A percentile compares a stretch with the other conserved stretches of the same genome.
Conservation (phyloP, 2,329 filamentous ascomycete genomes). For the Microcyclospora pomicola region DNA sequence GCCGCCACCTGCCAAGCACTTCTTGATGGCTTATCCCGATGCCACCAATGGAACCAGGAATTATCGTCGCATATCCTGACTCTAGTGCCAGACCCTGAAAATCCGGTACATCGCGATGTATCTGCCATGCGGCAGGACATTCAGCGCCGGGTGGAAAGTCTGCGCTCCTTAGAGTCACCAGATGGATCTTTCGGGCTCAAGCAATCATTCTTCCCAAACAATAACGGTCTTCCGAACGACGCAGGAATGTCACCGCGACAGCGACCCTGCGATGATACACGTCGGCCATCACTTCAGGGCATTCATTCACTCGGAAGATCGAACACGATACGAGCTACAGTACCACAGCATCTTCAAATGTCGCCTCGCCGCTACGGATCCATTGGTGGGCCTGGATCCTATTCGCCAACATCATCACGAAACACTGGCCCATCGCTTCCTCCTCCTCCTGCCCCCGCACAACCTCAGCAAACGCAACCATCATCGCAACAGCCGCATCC, state of each 20-base stretch:
- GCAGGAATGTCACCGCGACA: conserved; percentile 57
- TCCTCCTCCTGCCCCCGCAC: conserved; percentile 48
- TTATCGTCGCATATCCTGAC: conserved; percentile 61
- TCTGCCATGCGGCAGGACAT: conserved; percentile 50
- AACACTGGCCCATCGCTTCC: conserved; percentile 36
- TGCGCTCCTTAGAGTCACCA: conserved; percentile 43
- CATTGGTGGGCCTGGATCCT: conserved; percentile 51
- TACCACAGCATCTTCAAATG: conserved; percentile 61
- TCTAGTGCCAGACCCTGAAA: conserved; percentile 62
- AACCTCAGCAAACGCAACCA: conserved; percentile 4
- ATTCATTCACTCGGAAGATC: conserved; percentile 29
- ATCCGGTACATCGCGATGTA: conserved; percentile 62
- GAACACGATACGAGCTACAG: conserved; percentile 56
- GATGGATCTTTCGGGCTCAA: conserved; percentile 42
- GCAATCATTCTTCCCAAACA: conserved; percentile 28
- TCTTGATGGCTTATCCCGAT: conserved; percentile 65
- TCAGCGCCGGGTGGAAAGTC: conserved; percentile 44
- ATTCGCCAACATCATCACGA: conserved; percentile 61
- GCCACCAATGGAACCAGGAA: conserved; percentile 71
- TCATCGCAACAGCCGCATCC: conserved; percentile 49
- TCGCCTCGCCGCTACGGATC: conserved; percentile 77
- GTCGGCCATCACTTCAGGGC: conserved; percentile 54
- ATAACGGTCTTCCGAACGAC: conserved; percentile 10
- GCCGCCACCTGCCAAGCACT: conserved; percentile 69
- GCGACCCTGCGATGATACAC: conserved; percentile 69